Conservation (phyloP, 2,329 filamentous ascomycete species). For the Thielaviopsis ethacetica region DNA sequence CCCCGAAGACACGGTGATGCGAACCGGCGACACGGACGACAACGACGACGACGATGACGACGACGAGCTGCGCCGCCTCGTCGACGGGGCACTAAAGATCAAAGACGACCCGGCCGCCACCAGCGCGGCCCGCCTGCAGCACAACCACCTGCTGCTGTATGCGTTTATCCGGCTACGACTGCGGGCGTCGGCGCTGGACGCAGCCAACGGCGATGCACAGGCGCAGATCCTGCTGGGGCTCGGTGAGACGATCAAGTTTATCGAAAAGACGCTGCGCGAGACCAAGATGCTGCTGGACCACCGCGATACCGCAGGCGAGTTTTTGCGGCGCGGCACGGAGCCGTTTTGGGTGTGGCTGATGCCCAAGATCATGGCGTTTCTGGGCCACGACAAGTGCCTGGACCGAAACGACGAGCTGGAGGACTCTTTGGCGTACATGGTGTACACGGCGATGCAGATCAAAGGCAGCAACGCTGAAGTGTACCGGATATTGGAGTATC, state of each 20-base stretch:
- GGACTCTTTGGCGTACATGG: conserved; percentile 10
- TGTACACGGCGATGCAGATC: conserved; percentile 11
- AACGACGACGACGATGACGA: conserved; percentile 46
- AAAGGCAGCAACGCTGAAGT: conserved; percentile 7
- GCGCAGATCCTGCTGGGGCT: conserved; percentile 21
- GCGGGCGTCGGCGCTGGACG: conserved; percentile 37
- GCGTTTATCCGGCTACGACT: conserved; percentile 69
- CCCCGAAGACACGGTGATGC: not conserved
- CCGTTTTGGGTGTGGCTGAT: conserved; percentile 51
- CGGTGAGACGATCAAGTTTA: conserved; percentile 51
- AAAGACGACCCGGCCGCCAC: conserved; percentile 34
- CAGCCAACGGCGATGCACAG: not conserved
- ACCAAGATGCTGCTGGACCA: conserved; percentile 51
- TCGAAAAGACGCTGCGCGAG: conserved; percentile 58
- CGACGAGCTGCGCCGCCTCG: conserved; percentile 58
- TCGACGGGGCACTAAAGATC: conserved; percentile 36
- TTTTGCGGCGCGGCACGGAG: conserved; percentile 38
- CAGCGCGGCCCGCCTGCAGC: conserved; percentile 47
- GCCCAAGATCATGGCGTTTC: conserved; percentile 38
- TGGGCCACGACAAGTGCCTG: conserved; percentile 33
- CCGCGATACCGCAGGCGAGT: conserved; percentile 23
- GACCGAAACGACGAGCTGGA: conserved; percentile 6
- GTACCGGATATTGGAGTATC: conserved; percentile 10
- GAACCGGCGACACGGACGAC: not conserved
- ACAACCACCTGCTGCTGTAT: conserved; percentile 75